Evolutionary conservation across 2,329 filamentous ascomycete species (phyloP).

Genomic region (Colletotrichum aenigma): DNA sequence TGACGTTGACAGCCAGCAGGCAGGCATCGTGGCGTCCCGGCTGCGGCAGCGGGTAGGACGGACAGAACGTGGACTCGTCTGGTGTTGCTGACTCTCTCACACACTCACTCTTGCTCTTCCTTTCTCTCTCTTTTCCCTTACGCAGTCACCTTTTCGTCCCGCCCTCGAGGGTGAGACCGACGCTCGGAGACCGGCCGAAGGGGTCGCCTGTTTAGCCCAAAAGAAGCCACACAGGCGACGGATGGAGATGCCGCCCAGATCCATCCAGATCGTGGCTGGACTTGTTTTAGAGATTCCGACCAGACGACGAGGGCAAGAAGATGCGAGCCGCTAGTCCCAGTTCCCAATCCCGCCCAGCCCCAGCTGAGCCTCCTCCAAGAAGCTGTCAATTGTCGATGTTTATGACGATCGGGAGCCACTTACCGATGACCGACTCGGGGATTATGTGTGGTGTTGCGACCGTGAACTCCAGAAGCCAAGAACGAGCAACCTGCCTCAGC

Average conservation of each 20-base stretch:
- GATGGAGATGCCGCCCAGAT: not conserved
- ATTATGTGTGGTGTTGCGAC: not conserved
- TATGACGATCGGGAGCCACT: constrained; percentile 3
- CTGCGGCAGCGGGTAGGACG: not conserved
- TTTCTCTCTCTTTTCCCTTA: not conserved
- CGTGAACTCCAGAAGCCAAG: not conserved
- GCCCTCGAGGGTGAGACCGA: not conserved
- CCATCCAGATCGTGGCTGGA: not conserved
- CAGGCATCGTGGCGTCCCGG: not conserved
- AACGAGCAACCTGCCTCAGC: not conserved
- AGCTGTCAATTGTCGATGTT: not conserved
- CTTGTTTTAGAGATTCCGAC: not conserved
- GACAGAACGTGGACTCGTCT: not conserved
- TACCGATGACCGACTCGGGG: not conserved
- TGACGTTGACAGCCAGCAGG: constrained; percentile 11
- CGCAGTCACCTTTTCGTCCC: not conserved
- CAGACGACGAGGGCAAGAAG: not conserved
- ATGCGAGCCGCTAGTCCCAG: not conserved
- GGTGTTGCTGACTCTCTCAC: not conserved
- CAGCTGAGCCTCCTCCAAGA: not conserved
- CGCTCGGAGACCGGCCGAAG: constrained; percentile 6
- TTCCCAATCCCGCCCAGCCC: not conserved
- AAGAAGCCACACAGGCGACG: not conserved
- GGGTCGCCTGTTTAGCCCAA: not conserved
- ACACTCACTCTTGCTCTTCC: not conserved